Evolutionary conservation across 2,329 filamentous ascomycete genomes (phyloP).

Genomic region (Achaetomium macrosporum): DNA sequence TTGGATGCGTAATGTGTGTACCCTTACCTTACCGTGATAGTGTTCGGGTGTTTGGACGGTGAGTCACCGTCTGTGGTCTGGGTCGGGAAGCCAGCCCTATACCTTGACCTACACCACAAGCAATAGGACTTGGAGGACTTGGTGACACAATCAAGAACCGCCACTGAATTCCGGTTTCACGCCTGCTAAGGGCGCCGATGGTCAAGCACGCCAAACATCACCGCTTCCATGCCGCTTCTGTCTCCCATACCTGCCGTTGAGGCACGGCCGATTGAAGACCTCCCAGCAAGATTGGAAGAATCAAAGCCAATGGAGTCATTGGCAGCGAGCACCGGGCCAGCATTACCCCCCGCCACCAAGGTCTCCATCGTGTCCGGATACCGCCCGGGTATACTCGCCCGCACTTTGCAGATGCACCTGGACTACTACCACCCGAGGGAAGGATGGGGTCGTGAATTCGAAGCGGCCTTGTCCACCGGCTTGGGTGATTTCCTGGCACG

Average conservation of each 20-base stretch:
- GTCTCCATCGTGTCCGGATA: slow-evolving; percentile 27
- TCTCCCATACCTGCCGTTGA: background rate
- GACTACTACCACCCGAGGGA: slow-evolving; percentile 20
- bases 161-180: too few relatives aligned
- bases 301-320: background rate
- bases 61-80: too few relatives aligned
- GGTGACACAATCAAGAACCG: too few relatives aligned
- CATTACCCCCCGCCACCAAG: background rate
- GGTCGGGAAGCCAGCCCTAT: too few relatives aligned
- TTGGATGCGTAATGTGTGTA: too few relatives aligned
- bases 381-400: slow-evolving; percentile 26
- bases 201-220: background rate
- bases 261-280: background rate
- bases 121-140: too few relatives aligned
- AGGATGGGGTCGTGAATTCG: slow-evolving; percentile 25
- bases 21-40: too few relatives aligned
- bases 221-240: background rate
- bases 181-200: background rate
- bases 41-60: too few relatives aligned
- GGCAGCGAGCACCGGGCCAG: background rate
- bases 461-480: slow-evolving; percentile 19
- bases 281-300: slow-evolving; percentile 14
- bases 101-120: too few relatives aligned
- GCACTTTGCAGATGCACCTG: slow-evolving; percentile 28
- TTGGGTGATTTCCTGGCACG: slow-evolving; percentile 22